These are phyloP conservation scores for Annulohypoxylon nitens DNA, from an alignment of 495 filamentous ascomycete species.

Conservation along the genomic window DNA sequence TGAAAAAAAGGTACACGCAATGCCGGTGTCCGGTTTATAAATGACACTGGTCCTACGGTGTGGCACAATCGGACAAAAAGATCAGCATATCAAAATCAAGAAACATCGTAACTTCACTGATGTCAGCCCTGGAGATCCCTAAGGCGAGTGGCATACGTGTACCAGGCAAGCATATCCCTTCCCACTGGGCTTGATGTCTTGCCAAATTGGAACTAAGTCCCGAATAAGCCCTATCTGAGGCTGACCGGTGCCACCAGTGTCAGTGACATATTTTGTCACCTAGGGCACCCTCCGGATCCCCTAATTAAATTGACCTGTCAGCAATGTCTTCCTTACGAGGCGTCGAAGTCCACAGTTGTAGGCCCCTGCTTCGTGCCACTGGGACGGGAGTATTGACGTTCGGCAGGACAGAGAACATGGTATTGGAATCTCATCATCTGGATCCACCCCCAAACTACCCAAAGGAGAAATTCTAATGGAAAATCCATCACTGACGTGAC, in stretches of 20 bases:
- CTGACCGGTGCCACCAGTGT: conserved; percentile 6
- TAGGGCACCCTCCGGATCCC: neutral
- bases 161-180: conserved; percentile 7
- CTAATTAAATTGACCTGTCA: conserved; percentile 6
- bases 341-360: neutral
- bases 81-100: conserved; percentile 7
- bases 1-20: neutral
- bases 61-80: conserved; percentile 16
- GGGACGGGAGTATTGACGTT: conserved; percentile 32
- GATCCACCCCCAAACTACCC: conserved; percentile 7
- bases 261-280: conserved; percentile 5
- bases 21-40: conserved; percentile 33
- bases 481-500: conserved; percentile 21
- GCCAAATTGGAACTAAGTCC: conserved; percentile 27
- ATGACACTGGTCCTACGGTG: conserved; percentile 10
- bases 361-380: neutral
- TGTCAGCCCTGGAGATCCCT: conserved; percentile 19
- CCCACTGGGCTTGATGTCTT: conserved; percentile 11
- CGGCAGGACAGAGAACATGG: conserved; percentile 37
- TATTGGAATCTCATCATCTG: conserved; percentile 36
- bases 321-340: neutral
- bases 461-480: neutral
- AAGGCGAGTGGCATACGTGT: conserved; percentile 26
- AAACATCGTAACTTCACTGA: conserved; percentile 29
- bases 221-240: conserved; percentile 32